Evolutionary conservation across 1,284 basidiomycete genomes (phyloP).

Genomic region (Taiwanofungus camphoratus): DNA sequence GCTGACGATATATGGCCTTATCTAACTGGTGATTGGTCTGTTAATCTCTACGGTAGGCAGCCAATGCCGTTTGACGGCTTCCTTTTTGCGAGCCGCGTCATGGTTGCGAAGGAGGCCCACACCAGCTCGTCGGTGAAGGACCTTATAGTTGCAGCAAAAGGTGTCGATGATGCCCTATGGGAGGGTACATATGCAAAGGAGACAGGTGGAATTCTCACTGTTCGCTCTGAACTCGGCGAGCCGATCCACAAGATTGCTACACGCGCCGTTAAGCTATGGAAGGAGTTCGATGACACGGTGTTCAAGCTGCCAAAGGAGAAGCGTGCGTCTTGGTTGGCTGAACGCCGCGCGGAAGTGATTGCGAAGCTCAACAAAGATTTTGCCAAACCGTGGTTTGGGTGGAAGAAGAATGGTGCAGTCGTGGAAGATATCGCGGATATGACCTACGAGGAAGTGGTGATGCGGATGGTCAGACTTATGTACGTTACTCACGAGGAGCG

Average conservation of each 20-base stretch:
- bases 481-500: slow-evolving; percentile 87
- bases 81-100: slow-evolving; percentile 92
- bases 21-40: slow-evolving; percentile 93
- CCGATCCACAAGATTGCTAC: slow-evolving; percentile 99
- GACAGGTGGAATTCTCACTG: slow-evolving; percentile 94
- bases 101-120: slow-evolving; percentile 98
- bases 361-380: slow-evolving; percentile 93
- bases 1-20: slow-evolving; percentile 98
- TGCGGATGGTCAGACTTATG: slow-evolving; percentile 91
- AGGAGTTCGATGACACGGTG: slow-evolving; percentile 95
- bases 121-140: slow-evolving; percentile 94
- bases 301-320: slow-evolving; percentile 97
- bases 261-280: slow-evolving; percentile 95
- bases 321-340: slow-evolving; percentile 80
- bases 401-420: slow-evolving; percentile 86
- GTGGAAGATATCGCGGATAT: slow-evolving; percentile 90
- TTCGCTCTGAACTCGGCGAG: slow-evolving; percentile 96
- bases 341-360: slow-evolving; percentile 88
- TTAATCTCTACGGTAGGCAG: slow-evolving; percentile 75
- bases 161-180: slow-evolving; percentile 89
- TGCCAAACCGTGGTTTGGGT: slow-evolving; percentile 94
- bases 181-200: slow-evolving; percentile 94
- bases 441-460: slow-evolving; percentile 96
- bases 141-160: slow-evolving; percentile 90
- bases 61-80: slow-evolving; percentile 99